Evolutionary conservation across 2,329 filamentous ascomycete species (phyloP), one percentile per base, ranked within the genome.

Genomic region (Fusarium coffeatum): DNA sequence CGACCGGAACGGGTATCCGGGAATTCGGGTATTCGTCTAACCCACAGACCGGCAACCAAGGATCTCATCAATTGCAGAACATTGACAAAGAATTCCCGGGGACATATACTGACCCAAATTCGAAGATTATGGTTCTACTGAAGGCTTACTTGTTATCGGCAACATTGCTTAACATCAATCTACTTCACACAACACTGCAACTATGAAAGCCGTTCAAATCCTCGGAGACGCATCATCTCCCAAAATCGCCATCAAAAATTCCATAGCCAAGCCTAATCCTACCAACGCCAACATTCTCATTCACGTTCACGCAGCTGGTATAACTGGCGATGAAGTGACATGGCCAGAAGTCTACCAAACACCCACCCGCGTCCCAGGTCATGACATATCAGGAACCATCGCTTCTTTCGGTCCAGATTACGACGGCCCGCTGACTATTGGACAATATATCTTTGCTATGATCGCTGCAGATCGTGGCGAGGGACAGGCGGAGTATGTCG

Each of bases 141-240:
- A 12, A 37, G 10, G 34, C 10, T 11, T 12, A 12, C 10, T 1
- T n/a, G 3, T 4, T 3, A 37, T 37, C 34, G 12, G 34, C 5
- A n/a, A n/a, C 32, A 34, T 8, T 32, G 8, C 15, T 34, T 18
- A 25, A 5, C 23, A 25, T 16, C 6, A 6, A 2, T 2, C 6
- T 22, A 9, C 12, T 13, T 3, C 5, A 15, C 27, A 20, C 20
- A 22, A 8, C 28, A 15, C 18, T 13, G 32, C 11, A 25, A 66
- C n/a, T 15, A 80, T 81, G 79, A 78, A 75, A 43, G 78, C 78
- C 10, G 64, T 80, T 18, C 76, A 79, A 42, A 64, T 81, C 27
- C 50, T 76, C 0, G 78, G 77, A 22, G 64, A 70, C n/a, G 68
- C 59, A 2, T 56, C 55, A 0, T 62, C 64, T 27, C 75, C 72